Evolutionary conservation across 805 yeast species (phyloP), one percentile per base, ranked within the genome.

Genomic region (Kuraishia hungarica): DNA sequence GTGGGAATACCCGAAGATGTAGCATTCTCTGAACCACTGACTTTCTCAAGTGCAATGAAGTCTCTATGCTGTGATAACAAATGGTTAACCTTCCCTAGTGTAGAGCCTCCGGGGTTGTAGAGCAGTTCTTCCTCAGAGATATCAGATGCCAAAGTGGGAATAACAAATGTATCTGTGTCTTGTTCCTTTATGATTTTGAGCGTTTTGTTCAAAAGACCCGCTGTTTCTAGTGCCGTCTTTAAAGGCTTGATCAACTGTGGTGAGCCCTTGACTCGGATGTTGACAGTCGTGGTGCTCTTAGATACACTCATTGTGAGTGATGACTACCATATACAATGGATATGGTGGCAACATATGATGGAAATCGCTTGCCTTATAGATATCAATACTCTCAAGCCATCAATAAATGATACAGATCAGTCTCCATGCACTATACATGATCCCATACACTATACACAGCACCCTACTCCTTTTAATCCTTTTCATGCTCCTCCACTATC

Each of bases 121-220:
- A 35, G n/a, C 3, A 35, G 43, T 15, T 7, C 11, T 13, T 17
- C 50, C 3, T 24, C 50, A 48, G 50, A 23, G 19, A 23, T n/a
- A 13, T 23, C 28, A 15, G 15, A 8, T 48, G 29, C 26, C 51
- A 47, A 51, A 48, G 49, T 54, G 23, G 56, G 50, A 17, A 49
- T 23, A 17, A 39, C 51, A 8, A n/a, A 43, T 5, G 54, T 43
- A 22, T 35, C 54, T 29, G 22, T 49, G 50, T 22, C 47, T 39
- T 35, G n/a, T 15, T 24, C 39, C 28, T 21, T 21, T 6, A 4
- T 35, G 19, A 50, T 29, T 10, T 52, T 29, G 28, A 35, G 23
- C 23, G 10, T 21, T 24, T 50, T 28, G n/a, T 22, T 26, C 28
- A 39, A 13, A 2, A 21, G 19, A 3, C 35, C 35, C 4, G 24